Conservation (phyloP, 345 rosid genomes). For the Toxicodendron radicans region DNA sequence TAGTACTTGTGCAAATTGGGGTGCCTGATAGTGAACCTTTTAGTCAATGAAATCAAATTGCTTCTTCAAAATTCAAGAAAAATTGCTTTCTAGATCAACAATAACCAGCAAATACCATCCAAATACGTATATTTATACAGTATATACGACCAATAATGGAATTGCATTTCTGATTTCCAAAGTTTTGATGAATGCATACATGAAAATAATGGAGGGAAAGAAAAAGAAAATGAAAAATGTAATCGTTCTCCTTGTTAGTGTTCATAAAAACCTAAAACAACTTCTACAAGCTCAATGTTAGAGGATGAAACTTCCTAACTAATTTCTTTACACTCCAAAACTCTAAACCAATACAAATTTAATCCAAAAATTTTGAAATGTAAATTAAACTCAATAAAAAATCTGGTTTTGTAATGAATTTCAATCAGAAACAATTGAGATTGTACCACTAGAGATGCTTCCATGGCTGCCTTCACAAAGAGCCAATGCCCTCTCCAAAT, state of each 20-base stretch:
- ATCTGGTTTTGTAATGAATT: conserved; percentile 11
- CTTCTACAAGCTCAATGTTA: conserved; percentile 37
- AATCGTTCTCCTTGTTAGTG: conserved; percentile 29
- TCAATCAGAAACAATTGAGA: conserved; percentile 58
- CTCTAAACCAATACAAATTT: conserved; percentile 11
- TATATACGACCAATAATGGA: no score
- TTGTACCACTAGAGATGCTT: conserved; percentile 63
- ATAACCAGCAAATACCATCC: no score
- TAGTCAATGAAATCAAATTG: no score
- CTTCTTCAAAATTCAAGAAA: no score
- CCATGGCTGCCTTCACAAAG: conserved; percentile 72
- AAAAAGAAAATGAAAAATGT: conserved; percentile 13
- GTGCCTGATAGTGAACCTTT: no score
- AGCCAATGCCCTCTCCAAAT: conserved; percentile 69
- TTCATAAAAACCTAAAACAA: conserved; percentile 18
- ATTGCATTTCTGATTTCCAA: no score
- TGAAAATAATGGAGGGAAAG: background rate
- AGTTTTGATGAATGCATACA: background rate
- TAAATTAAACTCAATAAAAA: background rate
- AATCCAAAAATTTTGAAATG: conserved; percentile 8
- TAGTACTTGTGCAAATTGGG: no score
- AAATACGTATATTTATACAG: no score
- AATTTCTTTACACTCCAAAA: conserved; percentile 32
- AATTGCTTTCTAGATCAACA: no score
- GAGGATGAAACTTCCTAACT: conserved; percentile 16